Evolutionary conservation across 345 rosid genomes (phyloP), one percentile per base, ranked within the genome.

Genomic region (Brassica incana): DNA sequence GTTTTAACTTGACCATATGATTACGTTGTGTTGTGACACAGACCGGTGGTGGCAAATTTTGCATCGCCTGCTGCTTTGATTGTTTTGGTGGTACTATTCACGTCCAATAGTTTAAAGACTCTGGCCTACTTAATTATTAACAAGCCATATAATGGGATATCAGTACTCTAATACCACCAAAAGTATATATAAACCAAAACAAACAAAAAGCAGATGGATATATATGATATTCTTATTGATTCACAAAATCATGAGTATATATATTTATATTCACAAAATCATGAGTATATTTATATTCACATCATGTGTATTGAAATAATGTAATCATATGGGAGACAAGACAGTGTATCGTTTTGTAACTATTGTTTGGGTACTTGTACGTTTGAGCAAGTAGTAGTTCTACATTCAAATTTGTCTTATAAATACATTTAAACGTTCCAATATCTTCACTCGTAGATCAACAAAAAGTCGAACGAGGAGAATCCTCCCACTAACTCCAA

Each of bases 401-500:
- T 15, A 6, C 25, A 2, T 10, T 66, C n/a, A 4, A 35, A 5
- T 12, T 67, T 5, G 69, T 36, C 50, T 40, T 36, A 50, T 48
- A 35, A 66, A 1, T 16, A n/a, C 15, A 23, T 33, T 8, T 33
- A 58, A 18, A 33, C 75, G 33, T 18, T 70, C 14, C 16, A 5
- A 33, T 65, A 18, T 18, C 54, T 64, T 66, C 11, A 10, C 25
- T 56, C 25, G 58, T 36, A 25, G 58, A 65, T 45, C 30, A 67
- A 58, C 43, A 40, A 70, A 11, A 61, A 8, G 1, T 30, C 35
- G 70, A 33, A 18, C 10, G n/a, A 35, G 11, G 10, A 60, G 62
- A 76, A 69, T 69, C 74, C 6, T 43, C 62, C 80, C 14, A 16
- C 50, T 29, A 43, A 18, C 79, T 77, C 80, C 75, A 77, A 77